Evolutionary conservation across 176 grass and related monocot genomes (phyloP).

Genomic region (Poa annua): DNA sequence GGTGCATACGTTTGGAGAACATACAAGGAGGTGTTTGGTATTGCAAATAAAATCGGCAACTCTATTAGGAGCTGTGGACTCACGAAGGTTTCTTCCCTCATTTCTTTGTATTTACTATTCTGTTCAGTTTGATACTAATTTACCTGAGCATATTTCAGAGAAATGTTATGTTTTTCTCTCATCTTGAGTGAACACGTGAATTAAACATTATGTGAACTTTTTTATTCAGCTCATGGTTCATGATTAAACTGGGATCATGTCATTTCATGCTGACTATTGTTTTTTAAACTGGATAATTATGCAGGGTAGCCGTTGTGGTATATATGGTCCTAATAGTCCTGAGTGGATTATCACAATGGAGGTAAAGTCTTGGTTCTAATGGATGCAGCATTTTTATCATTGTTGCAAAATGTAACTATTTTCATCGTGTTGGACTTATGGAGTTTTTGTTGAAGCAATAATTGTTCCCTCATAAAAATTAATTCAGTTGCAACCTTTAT

Average conservation of each 20-base stretch:
- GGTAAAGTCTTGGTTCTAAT: constrained; percentile 52
- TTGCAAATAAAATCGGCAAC: constrained; percentile 62
- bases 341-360: constrained; percentile 92
- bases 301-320: constrained; percentile 77
- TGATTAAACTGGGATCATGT: constrained; percentile 25
- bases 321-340: constrained; percentile 83
- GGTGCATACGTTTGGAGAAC: constrained; percentile 74
- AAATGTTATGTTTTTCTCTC: background rate
- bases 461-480: constrained; percentile 21
- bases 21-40: constrained; percentile 71
- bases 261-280: constrained; percentile 8
- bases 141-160: constrained; percentile 15
- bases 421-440: constrained; percentile 5
- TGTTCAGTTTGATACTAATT: constrained; percentile 11
- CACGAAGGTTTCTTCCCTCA: constrained; percentile 53
- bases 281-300: constrained; percentile 11
- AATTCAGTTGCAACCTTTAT: constrained; percentile 33
- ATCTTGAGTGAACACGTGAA: background rate
- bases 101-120: constrained; percentile 30
- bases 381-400: constrained; percentile 12
- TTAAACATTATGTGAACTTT: constrained; percentile 23
- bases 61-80: constrained; percentile 70
- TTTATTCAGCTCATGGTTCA: constrained; percentile 14
- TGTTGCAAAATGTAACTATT: constrained; percentile 16
- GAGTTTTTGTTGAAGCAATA: background rate